Evolutionary conservation across 2,329 filamentous ascomycete species (phyloP).

Genomic region (Verticillium dahliae): DNA sequence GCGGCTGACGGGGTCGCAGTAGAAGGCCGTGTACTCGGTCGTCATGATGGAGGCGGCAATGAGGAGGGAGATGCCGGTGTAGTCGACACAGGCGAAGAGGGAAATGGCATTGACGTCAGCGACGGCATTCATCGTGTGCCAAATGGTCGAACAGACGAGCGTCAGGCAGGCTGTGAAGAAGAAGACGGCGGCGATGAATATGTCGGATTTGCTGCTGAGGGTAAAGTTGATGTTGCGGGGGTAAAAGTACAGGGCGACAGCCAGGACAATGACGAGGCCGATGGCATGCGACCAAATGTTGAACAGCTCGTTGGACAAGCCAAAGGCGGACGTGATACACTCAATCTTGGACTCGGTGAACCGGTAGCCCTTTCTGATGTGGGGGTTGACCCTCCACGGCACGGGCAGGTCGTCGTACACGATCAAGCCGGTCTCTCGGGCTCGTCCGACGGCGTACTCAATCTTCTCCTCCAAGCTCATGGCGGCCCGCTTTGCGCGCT

Average conservation of each 20-base stretch:
- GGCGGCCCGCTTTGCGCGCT: conserved; percentile 75
- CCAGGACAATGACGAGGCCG: conserved; percentile 79
- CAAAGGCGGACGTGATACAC: conserved; percentile 77
- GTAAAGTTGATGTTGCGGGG: conserved; percentile 81
- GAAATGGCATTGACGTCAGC: conserved; percentile 85
- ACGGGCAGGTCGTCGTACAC: conserved; percentile 83
- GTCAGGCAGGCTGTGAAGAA: conserved; percentile 96
- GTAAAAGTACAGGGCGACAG: conserved; percentile 94
- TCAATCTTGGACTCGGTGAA: conserved; percentile 89
- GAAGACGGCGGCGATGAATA: conserved; percentile 88
- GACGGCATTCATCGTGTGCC: conserved; percentile 99
- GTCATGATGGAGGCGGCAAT: conserved; percentile 97
- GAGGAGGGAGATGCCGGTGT: conserved; percentile 91
- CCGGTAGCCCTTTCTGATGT: conserved; percentile 86
- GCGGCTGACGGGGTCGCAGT: conserved; percentile 85
- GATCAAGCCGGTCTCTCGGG: conserved; percentile 75
- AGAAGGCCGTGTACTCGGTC: conserved; percentile 97
- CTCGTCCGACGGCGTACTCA: conserved; percentile 66
- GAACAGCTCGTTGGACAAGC: conserved; percentile 84
- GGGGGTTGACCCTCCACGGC: conserved; percentile 91
- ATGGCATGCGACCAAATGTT: conserved; percentile 98
- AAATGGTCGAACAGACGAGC: conserved; percentile 88
- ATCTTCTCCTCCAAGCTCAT: conserved; percentile 80
- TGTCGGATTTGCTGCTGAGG: conserved; percentile 77
- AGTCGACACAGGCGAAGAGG: conserved; percentile 95